Evolutionary conservation across 1,284 basidiomycete species (phyloP).

Genomic region (Tilletia setariae): DNA sequence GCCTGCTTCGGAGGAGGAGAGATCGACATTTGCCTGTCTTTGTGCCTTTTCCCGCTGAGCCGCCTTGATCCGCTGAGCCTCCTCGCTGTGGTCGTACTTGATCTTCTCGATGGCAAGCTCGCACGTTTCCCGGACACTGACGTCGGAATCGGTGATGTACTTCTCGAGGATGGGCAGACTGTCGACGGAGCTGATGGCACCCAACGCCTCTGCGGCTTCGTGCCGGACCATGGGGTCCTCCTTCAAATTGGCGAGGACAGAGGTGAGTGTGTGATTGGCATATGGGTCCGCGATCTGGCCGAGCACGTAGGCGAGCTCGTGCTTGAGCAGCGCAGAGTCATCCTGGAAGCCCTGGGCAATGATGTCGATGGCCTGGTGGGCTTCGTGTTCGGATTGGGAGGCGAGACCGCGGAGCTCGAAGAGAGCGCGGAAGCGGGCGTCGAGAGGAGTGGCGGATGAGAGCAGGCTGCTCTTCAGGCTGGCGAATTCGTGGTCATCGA

Average conservation of each 20-base stretch:
- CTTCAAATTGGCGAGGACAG: constrained; percentile 64
- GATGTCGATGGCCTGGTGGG: constrained; percentile 66
- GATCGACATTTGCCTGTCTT: too few species aligned
- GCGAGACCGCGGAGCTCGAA: constrained; percentile 86
- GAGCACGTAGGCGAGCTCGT: constrained; percentile 94
- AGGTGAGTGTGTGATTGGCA: constrained; percentile 76
- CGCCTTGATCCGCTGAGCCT: constrained; percentile 53
- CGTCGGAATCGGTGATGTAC: constrained; percentile 71
- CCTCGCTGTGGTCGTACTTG: constrained; percentile 71
- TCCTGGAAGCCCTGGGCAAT: constrained; percentile 84
- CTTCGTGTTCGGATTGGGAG: constrained; percentile 34
- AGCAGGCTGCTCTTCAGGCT: background rate
- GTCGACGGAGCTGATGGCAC: constrained; percentile 73
- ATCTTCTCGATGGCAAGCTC: constrained; percentile 96
- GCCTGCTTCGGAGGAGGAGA: background rate
- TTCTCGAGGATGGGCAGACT: constrained; percentile 72
- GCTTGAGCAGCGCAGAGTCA: constrained; percentile 85
- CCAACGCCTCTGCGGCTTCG: constrained; percentile 98
- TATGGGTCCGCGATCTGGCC: constrained; percentile 77
- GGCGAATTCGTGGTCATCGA: background rate
- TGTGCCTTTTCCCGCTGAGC: constrained; percentile 23
- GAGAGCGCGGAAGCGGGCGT: constrained; percentile 83
- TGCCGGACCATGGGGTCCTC: constrained; percentile 98
- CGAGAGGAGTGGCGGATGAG: constrained; percentile 71
- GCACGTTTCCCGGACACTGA: constrained; percentile 90